phyloP scores from a whole-genome alignment of 2,329 filamentous ascomycete species.

The Clonostachys sp. region DNA sequence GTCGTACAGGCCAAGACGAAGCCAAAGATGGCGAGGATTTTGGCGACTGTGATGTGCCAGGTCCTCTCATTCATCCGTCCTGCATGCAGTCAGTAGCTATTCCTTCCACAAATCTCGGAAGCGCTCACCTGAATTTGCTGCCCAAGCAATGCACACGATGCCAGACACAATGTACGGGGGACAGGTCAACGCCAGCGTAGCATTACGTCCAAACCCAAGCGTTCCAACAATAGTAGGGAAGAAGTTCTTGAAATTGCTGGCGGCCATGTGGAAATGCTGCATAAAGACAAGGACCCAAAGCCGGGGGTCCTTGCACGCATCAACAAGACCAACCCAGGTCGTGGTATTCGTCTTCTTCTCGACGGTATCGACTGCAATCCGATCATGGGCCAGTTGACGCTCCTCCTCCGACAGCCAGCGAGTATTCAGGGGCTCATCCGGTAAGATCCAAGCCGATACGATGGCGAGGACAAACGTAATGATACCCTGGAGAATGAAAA shows the following conservation, averaged over 20 bases:
- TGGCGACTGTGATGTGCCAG: slow-evolving; percentile 35
- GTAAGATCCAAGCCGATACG: slow-evolving; percentile 6
- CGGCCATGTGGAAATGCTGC: slow-evolving; percentile 41
- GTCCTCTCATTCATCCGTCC: slow-evolving; percentile 36
- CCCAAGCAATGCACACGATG: slow-evolving; percentile 25
- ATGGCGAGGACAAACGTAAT: slow-evolving; percentile 8
- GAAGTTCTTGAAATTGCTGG: slow-evolving; percentile 27
- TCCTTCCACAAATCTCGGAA: slow-evolving; percentile 19
- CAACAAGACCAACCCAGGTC: slow-evolving; percentile 7
- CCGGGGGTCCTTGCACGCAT: slow-evolving; percentile 23
- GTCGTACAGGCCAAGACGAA: slow-evolving; percentile 22
- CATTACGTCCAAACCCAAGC: slow-evolving; percentile 37
- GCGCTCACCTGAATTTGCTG: slow-evolving; percentile 10
- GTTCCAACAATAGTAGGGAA: slow-evolving; percentile 5
- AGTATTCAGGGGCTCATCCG: slow-evolving; percentile 30
- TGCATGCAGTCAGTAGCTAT: slow-evolving; percentile 22
- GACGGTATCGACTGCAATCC: slow-evolving; percentile 33
- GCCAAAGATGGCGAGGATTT: slow-evolving; percentile 29
- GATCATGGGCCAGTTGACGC: slow-evolving; percentile 26
- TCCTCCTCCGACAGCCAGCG: slow-evolving; percentile 30
- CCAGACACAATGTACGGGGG: slow-evolving; percentile 27
- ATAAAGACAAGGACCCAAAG: slow-evolving; percentile 39
- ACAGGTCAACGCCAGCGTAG: slow-evolving; percentile 43
- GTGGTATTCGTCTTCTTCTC: slow-evolving; percentile 8
- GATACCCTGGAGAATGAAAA: slow-evolving; percentile 25